Percentiles rank a stretch among this genome's conserved stretches.
These are phyloP conservation scores for Colletotrichum chrysophilum DNA, from an alignment of 2,329 filamentous ascomycete genomes.

Conservation along the genomic window DNA sequence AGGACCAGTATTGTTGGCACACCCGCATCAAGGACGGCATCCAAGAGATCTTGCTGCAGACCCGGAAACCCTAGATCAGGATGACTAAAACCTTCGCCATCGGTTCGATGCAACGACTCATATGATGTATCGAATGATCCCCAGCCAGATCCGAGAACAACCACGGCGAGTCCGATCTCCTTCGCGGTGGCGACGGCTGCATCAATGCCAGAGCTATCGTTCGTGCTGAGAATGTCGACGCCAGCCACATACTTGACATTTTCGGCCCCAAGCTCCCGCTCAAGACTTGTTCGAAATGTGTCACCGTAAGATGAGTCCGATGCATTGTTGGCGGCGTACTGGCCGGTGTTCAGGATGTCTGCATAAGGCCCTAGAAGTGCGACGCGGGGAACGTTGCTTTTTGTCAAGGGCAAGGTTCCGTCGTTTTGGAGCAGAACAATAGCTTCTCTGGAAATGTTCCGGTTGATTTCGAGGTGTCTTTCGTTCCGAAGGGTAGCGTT, in stretches of 20 bases:
- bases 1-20: constrained; percentile 34
- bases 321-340: constrained; percentile 25
- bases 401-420: constrained; percentile 18
- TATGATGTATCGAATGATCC: constrained; percentile 26
- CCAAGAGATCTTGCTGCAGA: constrained; percentile 37
- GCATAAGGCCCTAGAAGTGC: constrained; percentile 26
- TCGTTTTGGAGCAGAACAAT: constrained; percentile 28
- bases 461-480: constrained; percentile 21
- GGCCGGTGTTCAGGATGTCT: constrained; percentile 26
- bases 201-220: constrained; percentile 21
- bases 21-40: constrained; percentile 33
- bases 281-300: constrained; percentile 24
- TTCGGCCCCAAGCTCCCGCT: constrained; percentile 20
- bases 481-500: constrained; percentile 19
- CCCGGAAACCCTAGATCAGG: constrained; percentile 35
- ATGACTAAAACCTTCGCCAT: constrained; percentile 36
- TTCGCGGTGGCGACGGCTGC: constrained; percentile 31
- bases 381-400: background rate
- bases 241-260: constrained; percentile 26
- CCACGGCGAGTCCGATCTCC: constrained; percentile 31
- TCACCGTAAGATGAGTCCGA: constrained; percentile 24
- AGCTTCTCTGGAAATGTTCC: constrained; percentile 25
- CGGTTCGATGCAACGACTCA: constrained; percentile 32
- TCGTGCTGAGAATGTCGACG: constrained; percentile 19
- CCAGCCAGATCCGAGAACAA: constrained; percentile 33